Evolutionary conservation across 1,284 basidiomycete genomes (phyloP).

Genomic region (Hymenochaete sp.): DNA sequence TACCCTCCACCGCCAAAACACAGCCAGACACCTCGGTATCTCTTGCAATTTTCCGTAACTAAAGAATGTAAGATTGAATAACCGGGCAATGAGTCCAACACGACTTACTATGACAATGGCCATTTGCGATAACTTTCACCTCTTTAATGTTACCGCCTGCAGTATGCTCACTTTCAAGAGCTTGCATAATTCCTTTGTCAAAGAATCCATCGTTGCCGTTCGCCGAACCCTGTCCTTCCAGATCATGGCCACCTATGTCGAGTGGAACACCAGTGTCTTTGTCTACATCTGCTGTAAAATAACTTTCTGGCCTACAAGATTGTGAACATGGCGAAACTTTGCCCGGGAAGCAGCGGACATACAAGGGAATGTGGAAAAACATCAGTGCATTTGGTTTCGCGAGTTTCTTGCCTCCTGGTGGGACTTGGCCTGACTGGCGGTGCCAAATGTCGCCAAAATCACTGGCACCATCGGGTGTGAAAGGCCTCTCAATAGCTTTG

Average conservation of each 20-base stretch:
- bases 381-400: constrained; percentile 88
- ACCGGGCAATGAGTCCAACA: not conserved
- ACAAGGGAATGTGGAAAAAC: constrained; percentile 94
- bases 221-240: constrained; percentile 55
- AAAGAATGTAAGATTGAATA: constrained; percentile 17
- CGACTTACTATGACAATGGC: constrained; percentile 71
- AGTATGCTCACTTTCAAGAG: constrained; percentile 55
- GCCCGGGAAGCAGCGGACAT: constrained; percentile 28
- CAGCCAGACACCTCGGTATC: constrained; percentile 81
- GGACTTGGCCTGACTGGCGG: constrained; percentile 45
- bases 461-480: constrained; percentile 61
- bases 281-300: constrained; percentile 49
- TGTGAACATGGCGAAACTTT: constrained; percentile 10
- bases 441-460: constrained; percentile 62
- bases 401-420: constrained; percentile 45
- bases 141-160: constrained; percentile 46
- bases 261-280: constrained; percentile 46
- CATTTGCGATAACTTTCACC: constrained; percentile 80
- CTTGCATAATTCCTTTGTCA: constrained; percentile 62
- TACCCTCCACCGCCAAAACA: constrained; percentile 91
- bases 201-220: constrained; percentile 77
- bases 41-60: constrained; percentile 84
- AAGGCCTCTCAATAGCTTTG: constrained; percentile 69
- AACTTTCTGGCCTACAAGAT: constrained; percentile 48
- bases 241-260: constrained; percentile 54